A percentile compares a stretch with the other conserved stretches of the same genome.
phyloP scores from a whole-genome alignment of 805 yeast genomes.

The Ogataea polymorpha region DNA sequence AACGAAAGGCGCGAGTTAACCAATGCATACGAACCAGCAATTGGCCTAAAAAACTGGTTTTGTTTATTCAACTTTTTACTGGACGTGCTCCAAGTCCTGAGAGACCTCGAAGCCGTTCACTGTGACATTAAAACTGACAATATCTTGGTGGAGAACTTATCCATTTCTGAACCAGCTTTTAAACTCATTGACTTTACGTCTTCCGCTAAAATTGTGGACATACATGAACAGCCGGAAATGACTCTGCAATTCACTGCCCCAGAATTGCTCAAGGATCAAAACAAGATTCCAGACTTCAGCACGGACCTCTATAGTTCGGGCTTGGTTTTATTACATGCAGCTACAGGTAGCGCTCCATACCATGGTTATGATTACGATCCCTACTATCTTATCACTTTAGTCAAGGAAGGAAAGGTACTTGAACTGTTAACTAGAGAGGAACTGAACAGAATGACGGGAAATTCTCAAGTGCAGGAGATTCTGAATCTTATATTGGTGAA shows the following conservation, averaged over 20 bases:
- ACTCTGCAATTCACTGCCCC: constrained; percentile 48
- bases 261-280: constrained; percentile 34
- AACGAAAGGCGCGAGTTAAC: background rate
- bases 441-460: constrained; percentile 19
- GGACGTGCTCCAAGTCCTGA: constrained; percentile 26
- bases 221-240: constrained; percentile 27
- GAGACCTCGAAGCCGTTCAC: constrained; percentile 36
- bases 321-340: constrained; percentile 41
- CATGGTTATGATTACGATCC: constrained; percentile 26
- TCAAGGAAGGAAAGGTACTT: constrained; percentile 32
- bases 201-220: constrained; percentile 24
- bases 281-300: constrained; percentile 28
- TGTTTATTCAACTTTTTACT: constrained; percentile 28
- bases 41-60: constrained; percentile 34
- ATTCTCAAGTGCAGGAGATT: constrained; percentile 19
- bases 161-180: constrained; percentile 28
- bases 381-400: constrained; percentile 32
- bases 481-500: constrained; percentile 30
- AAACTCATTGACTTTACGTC: constrained; percentile 50
- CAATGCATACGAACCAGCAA: constrained; percentile 7
- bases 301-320: constrained; percentile 49
- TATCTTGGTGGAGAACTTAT: constrained; percentile 29
- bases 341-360: constrained; percentile 46
- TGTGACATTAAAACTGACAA: constrained; percentile 49
- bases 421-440: constrained; percentile 31